Evolutionary conservation across 805 yeast genomes (phyloP), one percentile per base, ranked within the genome.

Genomic region (Spathaspora hagerdaliae): DNA sequence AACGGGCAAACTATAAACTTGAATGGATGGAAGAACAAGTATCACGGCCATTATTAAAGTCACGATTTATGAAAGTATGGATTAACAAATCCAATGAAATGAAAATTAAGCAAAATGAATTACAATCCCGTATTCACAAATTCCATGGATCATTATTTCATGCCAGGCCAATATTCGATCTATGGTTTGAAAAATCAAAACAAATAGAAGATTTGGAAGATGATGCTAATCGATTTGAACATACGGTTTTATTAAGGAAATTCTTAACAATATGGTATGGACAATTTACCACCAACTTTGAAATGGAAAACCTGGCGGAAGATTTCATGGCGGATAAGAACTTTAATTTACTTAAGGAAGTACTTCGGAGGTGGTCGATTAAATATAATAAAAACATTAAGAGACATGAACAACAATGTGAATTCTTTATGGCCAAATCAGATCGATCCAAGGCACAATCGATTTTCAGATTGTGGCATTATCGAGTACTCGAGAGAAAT

Each of bases 381-480:
- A 64, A 60, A 39, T 56, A 59, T 39, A 61, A 67, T 39, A 67
- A 63, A 47, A 57, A 49, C 29, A 55, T 63, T 11, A 49, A 57
- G n/a, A 53, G 72, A 15, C 65, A 68, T 44, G 59, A 65, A 39
- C 70, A 66, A 41, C 64, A 64, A 10, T 65, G 69, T 51, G 65
- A 61, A 3, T 48, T 62, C 36, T 69, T 71, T 44, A 44, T 57
- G 6, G 60, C 57, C 24, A 58, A 68, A 43, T 67, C 69, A 69
- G 61, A 67, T 37, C 40, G 50, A 6, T 52, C 60, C 8, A 56
- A 59, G 31, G 33, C 58, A 41, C 54, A 55, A 32, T 52, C 68
- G 0, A 58, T 70, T 10, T 66, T 71, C 46, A 73, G 69, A 34
- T 51, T 71, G 11, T 71, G 77, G 77, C 14, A 57, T 5, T 59